Evolutionary conservation across 768 basidiomycete genomes (phyloP).

Genomic region (Suillus tomentosus): DNA sequence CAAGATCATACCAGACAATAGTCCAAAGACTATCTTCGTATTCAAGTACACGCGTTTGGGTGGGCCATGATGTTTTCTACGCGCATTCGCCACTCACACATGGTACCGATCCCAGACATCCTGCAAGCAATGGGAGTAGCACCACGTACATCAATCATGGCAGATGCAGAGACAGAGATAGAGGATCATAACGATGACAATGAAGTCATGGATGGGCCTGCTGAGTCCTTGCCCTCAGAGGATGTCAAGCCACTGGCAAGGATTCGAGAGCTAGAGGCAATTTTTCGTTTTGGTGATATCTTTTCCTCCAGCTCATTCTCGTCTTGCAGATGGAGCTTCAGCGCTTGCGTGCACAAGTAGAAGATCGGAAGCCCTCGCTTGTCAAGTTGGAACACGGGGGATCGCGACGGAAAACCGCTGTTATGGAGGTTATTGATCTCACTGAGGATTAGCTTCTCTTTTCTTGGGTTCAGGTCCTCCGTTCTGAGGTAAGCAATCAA

Average conservation of each 20-base stretch:
- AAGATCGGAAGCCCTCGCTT: conserved; percentile 21
- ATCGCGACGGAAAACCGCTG: neutral
- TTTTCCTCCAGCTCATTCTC: neutral
- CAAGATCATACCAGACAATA: neutral
- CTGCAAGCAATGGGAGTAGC: conserved; percentile 25
- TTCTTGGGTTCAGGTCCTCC: neutral
- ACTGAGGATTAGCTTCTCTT: neutral
- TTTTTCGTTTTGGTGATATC: neutral
- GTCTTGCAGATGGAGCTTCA: conserved; percentile 21
- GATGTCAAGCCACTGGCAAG: conserved; percentile 1
- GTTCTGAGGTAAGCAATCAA: neutral
- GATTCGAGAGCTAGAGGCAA: neutral
- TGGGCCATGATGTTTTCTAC: conserved; percentile 7
- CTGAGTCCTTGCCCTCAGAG: neutral
- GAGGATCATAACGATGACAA: neutral
- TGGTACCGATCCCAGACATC: conserved; percentile 13
- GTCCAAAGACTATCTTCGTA: conserved; percentile 17
- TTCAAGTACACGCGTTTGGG: conserved; percentile 24
- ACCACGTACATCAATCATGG: conserved; percentile 12
- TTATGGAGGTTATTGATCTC: neutral
- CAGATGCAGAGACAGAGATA: neutral
- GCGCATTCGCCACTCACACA: neutral
- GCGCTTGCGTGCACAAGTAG: conserved; percentile 20
- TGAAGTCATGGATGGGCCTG: neutral
- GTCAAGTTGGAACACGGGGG: conserved; percentile 18